Conservation (phyloP, 1,284 basidiomycete genomes). For the Schizophyllum commune region DNA sequence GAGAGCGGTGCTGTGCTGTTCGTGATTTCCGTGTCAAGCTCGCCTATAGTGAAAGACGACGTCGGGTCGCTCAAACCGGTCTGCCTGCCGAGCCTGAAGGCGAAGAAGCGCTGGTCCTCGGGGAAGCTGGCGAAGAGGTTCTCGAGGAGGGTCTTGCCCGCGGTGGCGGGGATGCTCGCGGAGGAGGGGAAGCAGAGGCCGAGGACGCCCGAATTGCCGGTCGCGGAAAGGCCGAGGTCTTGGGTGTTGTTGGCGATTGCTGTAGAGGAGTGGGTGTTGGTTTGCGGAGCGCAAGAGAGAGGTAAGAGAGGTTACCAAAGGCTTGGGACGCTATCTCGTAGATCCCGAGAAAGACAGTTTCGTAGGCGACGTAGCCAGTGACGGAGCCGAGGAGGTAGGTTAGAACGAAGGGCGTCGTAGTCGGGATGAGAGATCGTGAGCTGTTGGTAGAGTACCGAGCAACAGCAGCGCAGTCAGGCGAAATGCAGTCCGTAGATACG, state of each 20-base stretch:
- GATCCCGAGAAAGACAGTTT: slow-evolving; percentile 35
- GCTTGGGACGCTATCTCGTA: slow-evolving; percentile 30
- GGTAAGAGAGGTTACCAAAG: slow-evolving; percentile 11
- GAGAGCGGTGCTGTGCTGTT: slow-evolving; percentile 28
- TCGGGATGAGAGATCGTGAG: slow-evolving; percentile 24
- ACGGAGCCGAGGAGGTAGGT: slow-evolving; percentile 42
- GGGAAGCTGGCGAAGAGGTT: slow-evolving; percentile 40
- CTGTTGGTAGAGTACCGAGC: slow-evolving; percentile 19
- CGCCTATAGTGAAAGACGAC: slow-evolving; percentile 47
- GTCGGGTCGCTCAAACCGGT: slow-evolving; percentile 16
- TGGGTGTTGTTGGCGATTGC: slow-evolving; percentile 39
- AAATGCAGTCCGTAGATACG: slow-evolving; percentile 23
- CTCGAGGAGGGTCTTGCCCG: slow-evolving; percentile 38
- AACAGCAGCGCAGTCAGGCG: slow-evolving; percentile 26
- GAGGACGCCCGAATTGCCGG: slow-evolving; percentile 49
- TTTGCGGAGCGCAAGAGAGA: no score
- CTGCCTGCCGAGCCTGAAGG: slow-evolving; percentile 39
- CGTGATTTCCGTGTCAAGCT: slow-evolving; percentile 34
- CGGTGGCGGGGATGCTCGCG: slow-evolving; percentile 37
- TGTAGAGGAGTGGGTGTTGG: slow-evolving; percentile 13
- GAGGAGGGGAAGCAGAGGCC: slow-evolving; percentile 44
- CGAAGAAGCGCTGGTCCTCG: slow-evolving; percentile 38
- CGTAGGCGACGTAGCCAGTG: slow-evolving; percentile 33
- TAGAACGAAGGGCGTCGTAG: slow-evolving; percentile 30
- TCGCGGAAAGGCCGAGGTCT: slow-evolving; percentile 36